phyloP scores from a whole-genome alignment of 139 green algal species.

The Yamagishiella unicocca region DNA sequence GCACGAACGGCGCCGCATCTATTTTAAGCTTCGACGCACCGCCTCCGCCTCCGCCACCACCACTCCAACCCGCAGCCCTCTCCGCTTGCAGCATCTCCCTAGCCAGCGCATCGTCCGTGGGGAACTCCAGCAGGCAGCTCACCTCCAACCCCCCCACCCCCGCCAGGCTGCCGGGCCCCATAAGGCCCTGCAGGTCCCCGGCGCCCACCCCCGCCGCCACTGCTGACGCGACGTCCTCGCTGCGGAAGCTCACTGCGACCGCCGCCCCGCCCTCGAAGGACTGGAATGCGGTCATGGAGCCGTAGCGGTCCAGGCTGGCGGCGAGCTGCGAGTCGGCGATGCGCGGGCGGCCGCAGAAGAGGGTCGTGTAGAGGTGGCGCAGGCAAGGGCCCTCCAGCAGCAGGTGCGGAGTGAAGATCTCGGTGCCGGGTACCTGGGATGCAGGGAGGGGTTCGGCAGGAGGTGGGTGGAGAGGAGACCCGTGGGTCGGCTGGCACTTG shows the following conservation, averaged over 20 bases:
- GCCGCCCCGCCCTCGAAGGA: constrained; percentile 22
- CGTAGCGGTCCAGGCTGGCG: constrained; percentile 6
- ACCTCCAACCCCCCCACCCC: constrained; percentile 4
- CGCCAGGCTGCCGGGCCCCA: constrained; percentile 30
- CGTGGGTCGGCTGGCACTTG: no score
- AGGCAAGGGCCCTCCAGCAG: constrained; percentile 34
- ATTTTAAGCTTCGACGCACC: neutral
- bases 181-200: constrained; percentile 23
- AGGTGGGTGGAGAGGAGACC: neutral
- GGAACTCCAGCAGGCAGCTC: constrained; percentile 38
- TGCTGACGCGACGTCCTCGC: constrained; percentile 10
- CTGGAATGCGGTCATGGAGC: constrained; percentile 31
- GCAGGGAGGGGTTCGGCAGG: neutral
- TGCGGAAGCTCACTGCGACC: constrained; percentile 16
- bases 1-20: constrained; percentile 17
- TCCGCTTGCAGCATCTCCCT: constrained; percentile 38
- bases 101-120: constrained; percentile 32
- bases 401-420: constrained; percentile 36
- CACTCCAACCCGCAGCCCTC: neutral
- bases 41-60: neutral
- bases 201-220: constrained; percentile 24
- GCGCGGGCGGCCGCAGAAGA: constrained; percentile 14
- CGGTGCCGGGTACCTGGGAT: constrained; percentile 18
- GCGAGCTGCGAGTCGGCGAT: constrained; percentile 23
- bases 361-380: constrained; percentile 18